A percentile compares a stretch with the other conserved stretches of the same genome.
These are phyloP conservation scores for Fomitopsis pinicola DNA, from an alignment of 1,284 basidiomycete species.

Conservation along the genomic window DNA sequence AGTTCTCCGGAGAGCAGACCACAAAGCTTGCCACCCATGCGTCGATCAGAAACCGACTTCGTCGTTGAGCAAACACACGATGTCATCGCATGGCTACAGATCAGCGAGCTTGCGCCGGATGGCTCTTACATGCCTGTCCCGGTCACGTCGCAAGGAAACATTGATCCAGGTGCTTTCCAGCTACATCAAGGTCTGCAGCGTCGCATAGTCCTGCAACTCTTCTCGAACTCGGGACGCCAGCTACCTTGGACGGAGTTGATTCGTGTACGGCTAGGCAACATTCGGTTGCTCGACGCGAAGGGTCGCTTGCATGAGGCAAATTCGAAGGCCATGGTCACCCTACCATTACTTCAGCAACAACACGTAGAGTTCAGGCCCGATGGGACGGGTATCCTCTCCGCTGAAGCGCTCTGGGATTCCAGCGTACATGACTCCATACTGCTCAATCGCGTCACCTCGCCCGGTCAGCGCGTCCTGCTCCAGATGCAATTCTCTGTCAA, in stretches of 20 bases:
- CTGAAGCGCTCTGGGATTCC: constrained; percentile 88
- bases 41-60: constrained; percentile 89
- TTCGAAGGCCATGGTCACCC: constrained; percentile 60
- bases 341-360: constrained; percentile 74
- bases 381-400: constrained; percentile 70
- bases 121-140: constrained; percentile 85
- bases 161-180: constrained; percentile 86
- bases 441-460: constrained; percentile 80
- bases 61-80: constrained; percentile 88
- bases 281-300: constrained; percentile 82
- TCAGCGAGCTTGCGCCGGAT: constrained; percentile 82
- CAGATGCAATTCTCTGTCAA: constrained; percentile 76
- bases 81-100: constrained; percentile 80
- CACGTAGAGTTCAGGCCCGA: constrained; percentile 72
- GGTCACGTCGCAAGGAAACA: constrained; percentile 71
- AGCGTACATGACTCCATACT: constrained; percentile 86
- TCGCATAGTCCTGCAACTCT: constrained; percentile 71
- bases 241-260: constrained; percentile 83
- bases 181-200: constrained; percentile 94
- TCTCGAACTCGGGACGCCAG: constrained; percentile 86
- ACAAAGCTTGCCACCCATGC: constrained; percentile 65
- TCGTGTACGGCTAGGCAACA: constrained; percentile 76
- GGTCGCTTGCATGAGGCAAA: constrained; percentile 77
- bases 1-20: constrained; percentile 22
- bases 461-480: constrained; percentile 77